Evolutionary conservation across 306 rosid species (phyloP).

Genomic region (Fragaria vesca): DNA sequence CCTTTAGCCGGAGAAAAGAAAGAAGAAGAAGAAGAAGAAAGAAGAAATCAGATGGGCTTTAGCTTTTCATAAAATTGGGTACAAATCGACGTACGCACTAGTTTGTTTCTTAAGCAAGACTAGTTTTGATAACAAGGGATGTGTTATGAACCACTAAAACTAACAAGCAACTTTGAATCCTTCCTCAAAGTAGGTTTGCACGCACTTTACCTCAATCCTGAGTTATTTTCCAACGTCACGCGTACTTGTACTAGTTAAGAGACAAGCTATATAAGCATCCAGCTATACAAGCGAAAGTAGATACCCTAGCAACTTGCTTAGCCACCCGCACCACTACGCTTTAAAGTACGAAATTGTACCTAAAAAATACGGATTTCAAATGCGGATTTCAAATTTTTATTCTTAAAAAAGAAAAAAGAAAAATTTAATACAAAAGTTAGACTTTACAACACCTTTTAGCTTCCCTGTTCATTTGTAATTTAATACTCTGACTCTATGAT

Average conservation of each 20-base stretch:
- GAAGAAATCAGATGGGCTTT: not conserved
- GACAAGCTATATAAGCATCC: not conserved
- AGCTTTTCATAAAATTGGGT: not conserved
- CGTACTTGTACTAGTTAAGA: not conserved
- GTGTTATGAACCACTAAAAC: not conserved
- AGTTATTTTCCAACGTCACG: not conserved
- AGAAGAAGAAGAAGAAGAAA: too few relatives aligned
- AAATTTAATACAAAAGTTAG: too few relatives aligned
- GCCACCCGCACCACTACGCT: not conserved
- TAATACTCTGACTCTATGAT: too few relatives aligned
- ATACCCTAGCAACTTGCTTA: constrained; percentile 2
- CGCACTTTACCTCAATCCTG: not conserved
- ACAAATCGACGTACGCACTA: not conserved
- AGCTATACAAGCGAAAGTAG: not conserved
- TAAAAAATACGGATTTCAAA: too few relatives aligned
- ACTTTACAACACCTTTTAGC: too few relatives aligned
- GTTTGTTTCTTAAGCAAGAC: not conserved
- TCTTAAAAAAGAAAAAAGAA: too few relatives aligned
- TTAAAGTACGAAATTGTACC: too few relatives aligned
- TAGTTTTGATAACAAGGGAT: not conserved
- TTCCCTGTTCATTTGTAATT: too few relatives aligned
- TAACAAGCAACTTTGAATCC: not conserved
- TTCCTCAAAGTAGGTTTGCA: not conserved
- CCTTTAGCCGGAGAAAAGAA: too few relatives aligned
- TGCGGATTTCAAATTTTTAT: too few relatives aligned